Base-by-base conservation (phyloP, 2,329 filamentous ascomycete genomes). In the Fusarium hostae region DNA sequence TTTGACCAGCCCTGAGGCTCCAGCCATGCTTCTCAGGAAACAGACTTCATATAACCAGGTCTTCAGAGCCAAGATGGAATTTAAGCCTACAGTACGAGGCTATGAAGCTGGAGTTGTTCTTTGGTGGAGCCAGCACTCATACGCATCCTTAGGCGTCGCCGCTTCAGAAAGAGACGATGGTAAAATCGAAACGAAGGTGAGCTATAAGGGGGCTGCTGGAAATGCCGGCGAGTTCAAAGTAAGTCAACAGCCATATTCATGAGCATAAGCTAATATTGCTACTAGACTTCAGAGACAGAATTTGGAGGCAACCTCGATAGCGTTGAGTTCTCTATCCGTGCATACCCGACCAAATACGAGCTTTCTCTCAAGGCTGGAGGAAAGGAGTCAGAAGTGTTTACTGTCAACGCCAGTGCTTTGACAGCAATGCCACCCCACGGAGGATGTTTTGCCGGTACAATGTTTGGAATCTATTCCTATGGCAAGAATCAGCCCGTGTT, bases 21-120 rank as follows among this genome's bases (percentile, higher is more conserved):
- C 87, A 1, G 85, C 87, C 0, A 81, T 88, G 70, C 81, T 89
- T 5, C 75, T 89, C 5, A 82, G 87, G 12, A 89, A 89, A 63
- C 87, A 90, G 73, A 82, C 79, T 0, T 80, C 83, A 1, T 83
- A 81, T 13, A 74, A 72, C 22, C 83, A 84, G 45, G 78, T 68
- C 0, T 88, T 86, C 75, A 76, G 80, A 28, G 83, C 82, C 0
- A 80, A 77, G 4, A 74, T 89, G 16, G 79, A 82, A 0, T 90
- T 89, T 65, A 71, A 78, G 0, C 86, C 86, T 0, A 78, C 76
- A 0, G 79, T 80, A 6, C 45, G 75, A 7, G 79, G 82, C 3
- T 83, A 84, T 5, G 87, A 89, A 78, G 87, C 87, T 1, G 87
- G 88, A 1, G 79, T 84, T 1, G 84, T 85, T 0, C 74, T 89